Conservation (phyloP, 2,329 filamentous ascomycete species). For the Penicillium capsulatum region DNA sequence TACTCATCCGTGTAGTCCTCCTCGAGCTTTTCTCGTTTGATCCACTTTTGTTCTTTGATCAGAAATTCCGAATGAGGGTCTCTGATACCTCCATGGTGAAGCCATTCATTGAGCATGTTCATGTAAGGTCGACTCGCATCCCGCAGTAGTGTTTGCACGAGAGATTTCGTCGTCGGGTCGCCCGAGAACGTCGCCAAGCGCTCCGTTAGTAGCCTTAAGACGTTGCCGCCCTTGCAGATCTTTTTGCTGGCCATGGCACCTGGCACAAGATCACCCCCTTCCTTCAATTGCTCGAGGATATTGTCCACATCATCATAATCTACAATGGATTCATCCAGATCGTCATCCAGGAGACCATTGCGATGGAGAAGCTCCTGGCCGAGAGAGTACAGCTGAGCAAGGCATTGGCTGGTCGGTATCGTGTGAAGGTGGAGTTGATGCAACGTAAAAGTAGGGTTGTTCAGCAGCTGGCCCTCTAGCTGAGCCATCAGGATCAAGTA, state of each 20-base stretch:
- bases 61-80: constrained; percentile 93
- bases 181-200: constrained; percentile 86
- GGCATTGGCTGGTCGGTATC: constrained; percentile 83
- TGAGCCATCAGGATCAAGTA: constrained; percentile 91
- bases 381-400: constrained; percentile 82
- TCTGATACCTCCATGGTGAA: constrained; percentile 91
- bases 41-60: constrained; percentile 93
- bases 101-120: constrained; percentile 97
- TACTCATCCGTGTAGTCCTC: constrained; percentile 99
- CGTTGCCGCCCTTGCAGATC: constrained; percentile 92
- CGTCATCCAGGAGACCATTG: constrained; percentile 72
- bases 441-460: constrained; percentile 81
- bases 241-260: constrained; percentile 81
- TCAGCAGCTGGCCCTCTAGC: constrained; percentile 86
- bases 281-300: constrained; percentile 81
- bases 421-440: constrained; percentile 91
- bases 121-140: constrained; percentile 94
- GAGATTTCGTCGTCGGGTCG: constrained; percentile 76
- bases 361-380: constrained; percentile 82
- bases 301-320: constrained; percentile 85
- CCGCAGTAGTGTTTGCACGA: constrained; percentile 76
- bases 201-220: constrained; percentile 81
- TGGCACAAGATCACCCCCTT: constrained; percentile 76
- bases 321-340: constrained; percentile 65
- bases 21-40: constrained; percentile 82